Percentiles rank a stretch among this genome's conserved stretches.
phyloP scores from a whole-genome alignment of 2,329 filamentous ascomycete species.

The Shiraia sp. region DNA sequence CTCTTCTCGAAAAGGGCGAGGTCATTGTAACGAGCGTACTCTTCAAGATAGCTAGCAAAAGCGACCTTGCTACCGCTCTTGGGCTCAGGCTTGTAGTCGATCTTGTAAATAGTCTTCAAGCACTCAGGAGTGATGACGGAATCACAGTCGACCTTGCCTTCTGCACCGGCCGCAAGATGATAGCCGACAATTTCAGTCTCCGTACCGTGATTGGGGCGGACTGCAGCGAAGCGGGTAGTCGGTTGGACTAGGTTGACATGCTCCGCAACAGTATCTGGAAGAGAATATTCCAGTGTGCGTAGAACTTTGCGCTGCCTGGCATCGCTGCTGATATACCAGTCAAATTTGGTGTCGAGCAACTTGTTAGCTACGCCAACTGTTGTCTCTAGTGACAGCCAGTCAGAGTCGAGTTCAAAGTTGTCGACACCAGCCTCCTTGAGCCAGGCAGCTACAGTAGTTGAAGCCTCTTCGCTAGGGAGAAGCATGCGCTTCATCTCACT shows the following conservation, averaged over 20 bases:
- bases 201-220: conserved; percentile 23
- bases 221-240: conserved; percentile 54
- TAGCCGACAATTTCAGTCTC: conserved; percentile 22
- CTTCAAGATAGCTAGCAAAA: conserved; percentile 58
- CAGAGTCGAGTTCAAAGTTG: conserved; percentile 45
- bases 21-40: conserved; percentile 55
- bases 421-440: conserved; percentile 47
- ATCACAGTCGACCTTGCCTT: conserved; percentile 23
- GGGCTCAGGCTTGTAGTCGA: conserved; percentile 52
- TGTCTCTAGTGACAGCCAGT: conserved; percentile 41
- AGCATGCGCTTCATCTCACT: conserved; percentile 51
- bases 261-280: conserved; percentile 43
- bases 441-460: conserved; percentile 48
- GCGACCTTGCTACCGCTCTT: conserved; percentile 54
- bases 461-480: conserved; percentile 44
- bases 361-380: conserved; percentile 45
- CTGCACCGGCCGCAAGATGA: conserved; percentile 14
- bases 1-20: conserved; percentile 48
- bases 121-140: conserved; percentile 52
- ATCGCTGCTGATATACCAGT: conserved; percentile 45
- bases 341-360: conserved; percentile 56
- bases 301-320: conserved; percentile 48
- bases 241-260: conserved; percentile 56
- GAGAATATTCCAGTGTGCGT: conserved; percentile 48
- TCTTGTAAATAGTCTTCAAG: conserved; percentile 55